Percentiles rank a stretch among this genome's conserved stretches.
Conservation (phyloP, 2,329 filamentous ascomycete species). For the Fusarium setosum region DNA sequence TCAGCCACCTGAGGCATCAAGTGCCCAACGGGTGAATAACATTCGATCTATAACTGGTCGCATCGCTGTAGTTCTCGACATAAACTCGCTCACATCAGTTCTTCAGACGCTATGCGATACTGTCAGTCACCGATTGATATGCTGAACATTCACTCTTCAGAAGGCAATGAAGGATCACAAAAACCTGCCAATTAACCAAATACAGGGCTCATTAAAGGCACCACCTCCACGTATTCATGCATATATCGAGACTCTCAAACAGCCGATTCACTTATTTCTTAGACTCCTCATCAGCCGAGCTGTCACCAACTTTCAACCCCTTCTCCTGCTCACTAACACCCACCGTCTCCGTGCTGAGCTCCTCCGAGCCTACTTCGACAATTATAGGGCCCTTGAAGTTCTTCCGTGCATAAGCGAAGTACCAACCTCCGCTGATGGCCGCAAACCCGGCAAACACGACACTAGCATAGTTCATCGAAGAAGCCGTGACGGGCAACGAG, state of each 20-base stretch:
- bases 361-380: conserved; percentile 24
- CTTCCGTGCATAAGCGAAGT: conserved; percentile 70
- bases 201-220: no score
- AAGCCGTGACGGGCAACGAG: conserved; percentile 65
- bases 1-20: no score
- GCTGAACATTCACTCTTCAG: no score
- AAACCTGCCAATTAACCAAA: no score
- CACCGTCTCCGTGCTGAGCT: conserved; percentile 6
- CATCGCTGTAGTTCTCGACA: no score
- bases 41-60: no score
- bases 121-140: no score
- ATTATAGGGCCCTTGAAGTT: conserved; percentile 68
- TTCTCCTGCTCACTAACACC: conserved; percentile 19
- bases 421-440: conserved; percentile 68
- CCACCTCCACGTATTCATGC: neutral
- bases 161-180: no score
- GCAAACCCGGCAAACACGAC: conserved; percentile 74
- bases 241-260: neutral
- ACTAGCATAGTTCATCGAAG: conserved; percentile 73
- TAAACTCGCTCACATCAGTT: no score
- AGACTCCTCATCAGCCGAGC: conserved; percentile 23
- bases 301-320: conserved; percentile 12
- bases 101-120: no score
- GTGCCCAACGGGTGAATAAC: no score
- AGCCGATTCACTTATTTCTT: conserved; percentile 8